These are phyloP conservation scores for Ceriops tagal DNA, from an alignment of 345 rosid species.

Conservation along the genomic window DNA sequence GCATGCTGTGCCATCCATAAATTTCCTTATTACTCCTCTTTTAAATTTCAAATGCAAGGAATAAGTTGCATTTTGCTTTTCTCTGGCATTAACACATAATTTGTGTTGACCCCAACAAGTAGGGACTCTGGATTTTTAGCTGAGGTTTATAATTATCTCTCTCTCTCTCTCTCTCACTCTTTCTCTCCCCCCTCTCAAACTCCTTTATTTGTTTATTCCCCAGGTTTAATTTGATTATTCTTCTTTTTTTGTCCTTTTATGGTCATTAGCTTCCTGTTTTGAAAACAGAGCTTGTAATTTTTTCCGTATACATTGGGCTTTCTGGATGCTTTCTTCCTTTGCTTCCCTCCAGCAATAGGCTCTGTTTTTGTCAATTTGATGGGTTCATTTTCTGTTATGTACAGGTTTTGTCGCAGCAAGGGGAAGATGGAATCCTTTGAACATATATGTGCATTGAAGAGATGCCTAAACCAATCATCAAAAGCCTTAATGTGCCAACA, in stretches of 20 bases:
- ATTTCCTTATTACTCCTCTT: too few relatives aligned
- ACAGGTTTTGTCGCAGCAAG: constrained; percentile 65
- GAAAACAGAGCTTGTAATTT: not conserved
- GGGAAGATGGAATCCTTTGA: constrained; percentile 56
- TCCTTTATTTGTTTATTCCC: not conserved
- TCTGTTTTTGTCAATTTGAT: constrained; percentile 62
- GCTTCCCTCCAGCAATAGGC: constrained; percentile 9
- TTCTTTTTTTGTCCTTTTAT: not conserved
- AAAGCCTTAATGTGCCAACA: constrained; percentile 35
- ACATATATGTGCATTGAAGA: constrained; percentile 59
- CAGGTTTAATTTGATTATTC: not conserved
- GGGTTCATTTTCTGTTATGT: constrained; percentile 49
- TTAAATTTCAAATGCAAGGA: too few relatives aligned
- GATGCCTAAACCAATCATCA: constrained; percentile 39
- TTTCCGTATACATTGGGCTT: constrained; percentile 6
- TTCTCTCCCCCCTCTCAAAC: not conserved
- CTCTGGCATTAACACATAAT: too few relatives aligned
- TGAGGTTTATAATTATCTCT: too few relatives aligned
- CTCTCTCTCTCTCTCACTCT: too few relatives aligned
- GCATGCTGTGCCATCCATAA: too few relatives aligned
- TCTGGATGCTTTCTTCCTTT: constrained; percentile 12
- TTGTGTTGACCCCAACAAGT: too few relatives aligned
- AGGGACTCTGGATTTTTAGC: too few relatives aligned
- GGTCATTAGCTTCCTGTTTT: constrained; percentile 9
- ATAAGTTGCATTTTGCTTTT: too few relatives aligned